Conservation (phyloP, 768 basidiomycete genomes). For the Russula virescens region DNA sequence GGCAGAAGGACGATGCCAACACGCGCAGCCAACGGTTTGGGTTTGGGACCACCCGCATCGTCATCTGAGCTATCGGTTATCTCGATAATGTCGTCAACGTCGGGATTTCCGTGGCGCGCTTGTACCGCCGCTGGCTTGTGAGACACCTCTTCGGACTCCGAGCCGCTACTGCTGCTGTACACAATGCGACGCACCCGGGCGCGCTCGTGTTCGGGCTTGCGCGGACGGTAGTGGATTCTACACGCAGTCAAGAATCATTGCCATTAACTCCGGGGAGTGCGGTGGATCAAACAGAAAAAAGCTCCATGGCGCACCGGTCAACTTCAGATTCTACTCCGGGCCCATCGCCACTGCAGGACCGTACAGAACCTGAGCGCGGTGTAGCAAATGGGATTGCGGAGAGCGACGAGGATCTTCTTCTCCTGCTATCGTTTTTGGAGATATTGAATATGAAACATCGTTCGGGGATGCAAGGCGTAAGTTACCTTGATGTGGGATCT, state of each 20-base stretch:
- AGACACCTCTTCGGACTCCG: neutral
- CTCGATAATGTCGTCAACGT: conserved; percentile 6
- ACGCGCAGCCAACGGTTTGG: neutral
- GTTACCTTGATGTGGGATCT: neutral
- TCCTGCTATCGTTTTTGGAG: neutral
- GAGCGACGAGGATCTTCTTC: conserved; percentile 10
- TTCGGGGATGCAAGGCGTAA: neutral
- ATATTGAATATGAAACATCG: neutral
- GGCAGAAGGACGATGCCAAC: too few relatives aligned
- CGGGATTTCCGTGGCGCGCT: neutral
- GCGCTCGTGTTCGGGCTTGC: conserved; percentile 1
- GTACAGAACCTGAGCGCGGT: neutral
- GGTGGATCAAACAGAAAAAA: neutral
- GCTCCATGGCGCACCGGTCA: conserved; percentile 5
- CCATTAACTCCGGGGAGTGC: neutral
- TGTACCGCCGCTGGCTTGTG: neutral
- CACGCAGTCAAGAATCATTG: neutral
- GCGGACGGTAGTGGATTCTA: neutral
- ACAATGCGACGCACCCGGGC: conserved; percentile 12
- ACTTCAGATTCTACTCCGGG: conserved; percentile 2
- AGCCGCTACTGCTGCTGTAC: conserved; percentile 9
- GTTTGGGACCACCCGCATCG: neutral
- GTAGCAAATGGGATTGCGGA: neutral
- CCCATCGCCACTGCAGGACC: neutral
- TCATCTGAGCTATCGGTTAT: conserved; percentile 16